Evolutionary conservation across 106 monocot species (phyloP), one percentile per base, ranked within the genome.

Genomic region (Apostasia shenzhenica): DNA sequence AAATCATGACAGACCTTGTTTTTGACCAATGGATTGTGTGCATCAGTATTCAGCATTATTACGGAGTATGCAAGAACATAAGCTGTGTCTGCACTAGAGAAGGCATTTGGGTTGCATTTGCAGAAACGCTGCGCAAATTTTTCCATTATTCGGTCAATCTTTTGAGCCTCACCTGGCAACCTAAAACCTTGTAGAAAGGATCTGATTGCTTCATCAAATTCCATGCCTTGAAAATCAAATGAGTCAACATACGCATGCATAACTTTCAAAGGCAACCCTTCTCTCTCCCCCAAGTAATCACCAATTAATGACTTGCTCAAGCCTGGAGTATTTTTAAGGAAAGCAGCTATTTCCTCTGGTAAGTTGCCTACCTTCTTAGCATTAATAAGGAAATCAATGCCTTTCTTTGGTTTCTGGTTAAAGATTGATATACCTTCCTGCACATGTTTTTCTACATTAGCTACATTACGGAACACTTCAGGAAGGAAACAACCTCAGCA

Each of bases 201-300:
- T 61, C 90, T 82, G 14, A 94, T 94, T 59, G 94, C 84, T 72
- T 94, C 90, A 81, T 94, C 94, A 71, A 94, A 94, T 61, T 90
- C 82, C 79, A 83, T 87, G 8, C 81, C 90, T 87, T 90, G 90
- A 78, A 94, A 94, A 59, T 90, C 90, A 83, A 87, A 94, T 55
- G 94, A 84, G 81, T 94, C 94, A 51, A 90, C 94, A 94, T 87
- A 94, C 51, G 94, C 82, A 83, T 94, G 90, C 94, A 94, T 94
- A 26, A 94, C 85, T 77, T 94, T 94, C 48, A 94, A 82, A 12
- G 87, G 57, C 47, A 87, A 63, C 1, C 87, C 94, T 53, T 94
- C 94, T 76, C 94, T 94, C 80, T 94, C 94, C 62, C 94, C 94
- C 40, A 94, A 75, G 81, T 87, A 94, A 67, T 94, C 94, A 55